These are phyloP conservation scores for Zoysia pacifica DNA, from an alignment of 176 grass and related monocot genomes.

Conservation along the genomic window DNA sequence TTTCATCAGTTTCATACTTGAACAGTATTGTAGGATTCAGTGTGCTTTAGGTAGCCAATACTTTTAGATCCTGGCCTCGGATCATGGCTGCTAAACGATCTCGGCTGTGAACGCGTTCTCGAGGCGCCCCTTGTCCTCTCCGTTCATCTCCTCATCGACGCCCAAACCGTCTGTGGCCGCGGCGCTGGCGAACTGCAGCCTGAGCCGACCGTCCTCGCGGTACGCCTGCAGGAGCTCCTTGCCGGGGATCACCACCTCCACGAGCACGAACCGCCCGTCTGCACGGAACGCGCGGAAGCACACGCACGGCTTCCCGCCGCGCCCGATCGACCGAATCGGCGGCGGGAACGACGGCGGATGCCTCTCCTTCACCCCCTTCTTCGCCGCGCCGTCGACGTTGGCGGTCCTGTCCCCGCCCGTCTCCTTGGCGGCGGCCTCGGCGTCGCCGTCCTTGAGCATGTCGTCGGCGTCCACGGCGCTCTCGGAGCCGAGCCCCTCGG, in stretches of 20 bases:
- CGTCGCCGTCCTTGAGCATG: conserved; percentile 43
- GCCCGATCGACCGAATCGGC: conserved; percentile 58
- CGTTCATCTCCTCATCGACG: background rate
- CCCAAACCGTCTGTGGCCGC: too few relatives aligned
- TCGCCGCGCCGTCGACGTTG: background rate
- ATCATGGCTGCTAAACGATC: background rate
- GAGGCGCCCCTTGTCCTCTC: background rate
- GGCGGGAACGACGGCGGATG: conserved; percentile 46
- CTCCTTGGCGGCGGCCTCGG: background rate
- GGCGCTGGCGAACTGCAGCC: background rate
- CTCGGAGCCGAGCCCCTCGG: conserved; percentile 74
- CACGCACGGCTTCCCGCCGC: background rate
- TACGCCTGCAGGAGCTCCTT: conserved; percentile 59
- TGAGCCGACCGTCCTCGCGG: conserved; percentile 22
- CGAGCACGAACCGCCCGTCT: conserved; percentile 62
- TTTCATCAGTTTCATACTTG: too few relatives aligned
- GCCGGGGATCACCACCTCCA: conserved; percentile 59
- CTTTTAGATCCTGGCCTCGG: too few relatives aligned
- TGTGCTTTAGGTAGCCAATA: too few relatives aligned
- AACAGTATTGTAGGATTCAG: too few relatives aligned
- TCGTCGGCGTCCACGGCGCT: conserved; percentile 64
- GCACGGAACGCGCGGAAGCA: background rate
- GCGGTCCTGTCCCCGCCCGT: background rate
- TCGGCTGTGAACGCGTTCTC: background rate
- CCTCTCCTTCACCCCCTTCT: background rate